phyloP scores from a whole-genome alignment of 768 basidiomycete species.

The Hygrophoropsis aurantiaca region DNA sequence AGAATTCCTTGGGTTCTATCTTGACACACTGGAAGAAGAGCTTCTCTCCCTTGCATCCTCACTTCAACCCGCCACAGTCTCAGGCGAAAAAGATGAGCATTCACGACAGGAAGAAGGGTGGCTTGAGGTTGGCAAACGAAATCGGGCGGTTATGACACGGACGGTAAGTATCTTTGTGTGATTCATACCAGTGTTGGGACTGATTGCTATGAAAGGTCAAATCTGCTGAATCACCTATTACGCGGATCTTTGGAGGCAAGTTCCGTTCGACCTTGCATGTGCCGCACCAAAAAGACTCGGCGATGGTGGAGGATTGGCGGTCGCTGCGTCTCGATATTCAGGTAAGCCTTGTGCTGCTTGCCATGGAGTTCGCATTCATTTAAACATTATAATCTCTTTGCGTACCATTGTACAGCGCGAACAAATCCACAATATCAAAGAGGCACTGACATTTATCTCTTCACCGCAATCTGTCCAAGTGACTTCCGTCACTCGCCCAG shows the following conservation, averaged over 20 bases:
- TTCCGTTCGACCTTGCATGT: constrained; percentile 81
- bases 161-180: constrained; percentile 49
- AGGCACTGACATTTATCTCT: constrained; percentile 78
- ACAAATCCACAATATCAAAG: constrained; percentile 73
- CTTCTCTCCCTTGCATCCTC: constrained; percentile 64
- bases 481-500: constrained; percentile 55
- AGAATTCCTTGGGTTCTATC: constrained; percentile 96
- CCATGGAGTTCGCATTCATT: not conserved
- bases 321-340: constrained; percentile 88
- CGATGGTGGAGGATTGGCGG: constrained; percentile 90
- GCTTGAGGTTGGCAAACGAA: constrained; percentile 92
- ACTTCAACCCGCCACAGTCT: constrained; percentile 39
- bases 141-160: constrained; percentile 75
- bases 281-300: constrained; percentile 82
- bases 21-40: constrained; percentile 94
- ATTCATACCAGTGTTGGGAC: not conserved
- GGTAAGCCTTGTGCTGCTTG: constrained; percentile 33
- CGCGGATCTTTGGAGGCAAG: constrained; percentile 91
- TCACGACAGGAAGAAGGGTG: constrained; percentile 60
- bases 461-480: constrained; percentile 78
- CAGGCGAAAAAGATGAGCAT: constrained; percentile 15
- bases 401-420: constrained; percentile 50
- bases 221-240: constrained; percentile 82
- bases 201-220: constrained; percentile 53
- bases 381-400: not conserved